phyloP scores from a whole-genome alignment of 208 protist species.

The Trypanosoma platydactyli region DNA sequence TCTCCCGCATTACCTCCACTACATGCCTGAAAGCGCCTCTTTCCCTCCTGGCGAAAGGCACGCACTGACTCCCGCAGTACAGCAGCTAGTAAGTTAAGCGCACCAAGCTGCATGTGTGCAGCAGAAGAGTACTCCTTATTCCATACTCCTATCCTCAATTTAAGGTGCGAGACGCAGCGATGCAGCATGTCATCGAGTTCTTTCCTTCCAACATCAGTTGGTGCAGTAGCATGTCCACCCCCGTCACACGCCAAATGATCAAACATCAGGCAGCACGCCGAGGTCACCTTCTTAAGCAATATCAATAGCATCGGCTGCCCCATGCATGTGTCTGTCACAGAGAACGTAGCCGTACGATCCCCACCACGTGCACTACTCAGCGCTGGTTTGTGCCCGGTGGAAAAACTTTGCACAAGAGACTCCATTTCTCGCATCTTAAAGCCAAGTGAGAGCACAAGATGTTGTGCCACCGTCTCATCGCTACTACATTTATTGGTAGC shows the following conservation, averaged over 20 bases:
- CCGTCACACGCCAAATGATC: neutral
- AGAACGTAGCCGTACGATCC: neutral
- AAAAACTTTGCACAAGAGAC: constrained; percentile 6
- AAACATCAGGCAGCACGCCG: neutral
- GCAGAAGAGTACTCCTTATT: neutral
- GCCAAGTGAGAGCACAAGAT: constrained; percentile 22
- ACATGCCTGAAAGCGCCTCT: neutral
- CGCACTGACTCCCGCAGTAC: constrained; percentile 9
- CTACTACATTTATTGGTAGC: neutral
- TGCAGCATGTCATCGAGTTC: neutral
- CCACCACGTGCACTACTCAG: neutral
- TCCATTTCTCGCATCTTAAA: constrained; percentile 21
- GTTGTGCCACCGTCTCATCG: neutral
- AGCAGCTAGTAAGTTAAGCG: neutral
- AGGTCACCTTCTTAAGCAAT: neutral
- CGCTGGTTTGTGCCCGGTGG: constrained; percentile 13
- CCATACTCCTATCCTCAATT: neutral
- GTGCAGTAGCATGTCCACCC: neutral
- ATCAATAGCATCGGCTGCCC: neutral
- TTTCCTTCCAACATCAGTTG: neutral
- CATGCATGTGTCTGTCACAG: constrained; percentile 7
- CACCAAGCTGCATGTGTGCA: neutral
- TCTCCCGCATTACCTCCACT: neutral
- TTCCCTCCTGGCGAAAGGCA: constrained; percentile 12
- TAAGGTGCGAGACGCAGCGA: constrained; percentile 1